Conservation (phyloP, 1,284 basidiomycete genomes). For the Fomitiporia mediterranea region DNA sequence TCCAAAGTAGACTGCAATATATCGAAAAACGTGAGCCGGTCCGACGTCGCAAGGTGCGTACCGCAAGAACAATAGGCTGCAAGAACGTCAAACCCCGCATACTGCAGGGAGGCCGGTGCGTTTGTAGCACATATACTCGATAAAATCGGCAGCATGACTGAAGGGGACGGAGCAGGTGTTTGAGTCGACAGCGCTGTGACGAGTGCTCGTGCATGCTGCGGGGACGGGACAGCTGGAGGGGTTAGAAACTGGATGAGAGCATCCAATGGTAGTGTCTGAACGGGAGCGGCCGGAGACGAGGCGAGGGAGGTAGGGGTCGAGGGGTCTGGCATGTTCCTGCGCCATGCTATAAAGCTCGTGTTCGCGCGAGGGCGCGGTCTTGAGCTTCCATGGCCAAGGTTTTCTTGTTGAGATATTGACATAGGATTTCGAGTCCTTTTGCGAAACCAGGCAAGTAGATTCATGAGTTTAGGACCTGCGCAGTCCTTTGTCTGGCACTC, state of each 20-base stretch:
- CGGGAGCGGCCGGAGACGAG: constrained; percentile 20
- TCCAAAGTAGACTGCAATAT: constrained; percentile 43
- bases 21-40: constrained; percentile 56
- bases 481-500: neutral
- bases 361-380: constrained; percentile 17
- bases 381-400: constrained; percentile 7
- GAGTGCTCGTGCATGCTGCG: constrained; percentile 43
- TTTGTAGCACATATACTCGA: constrained; percentile 49
- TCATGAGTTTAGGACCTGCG: constrained; percentile 1
- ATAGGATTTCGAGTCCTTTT: neutral
- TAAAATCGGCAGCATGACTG: constrained; percentile 51
- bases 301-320: constrained; percentile 7
- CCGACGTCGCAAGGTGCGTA: constrained; percentile 44
- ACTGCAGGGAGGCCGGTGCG: constrained; percentile 51
- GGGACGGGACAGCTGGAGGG: constrained; percentile 54
- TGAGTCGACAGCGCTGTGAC: constrained; percentile 35
- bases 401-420: constrained; percentile 8
- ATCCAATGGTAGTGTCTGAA: constrained; percentile 36
- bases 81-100: constrained; percentile 65
- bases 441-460: neutral
- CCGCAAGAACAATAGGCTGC: constrained; percentile 58
- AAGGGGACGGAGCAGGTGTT: constrained; percentile 46
- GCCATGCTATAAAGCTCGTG: constrained; percentile 19
- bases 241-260: constrained; percentile 46
- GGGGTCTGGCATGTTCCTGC: constrained; percentile 17